Conservation (phyloP, 352 stramenopile genomes). For the Phytopythium vexans region DNA sequence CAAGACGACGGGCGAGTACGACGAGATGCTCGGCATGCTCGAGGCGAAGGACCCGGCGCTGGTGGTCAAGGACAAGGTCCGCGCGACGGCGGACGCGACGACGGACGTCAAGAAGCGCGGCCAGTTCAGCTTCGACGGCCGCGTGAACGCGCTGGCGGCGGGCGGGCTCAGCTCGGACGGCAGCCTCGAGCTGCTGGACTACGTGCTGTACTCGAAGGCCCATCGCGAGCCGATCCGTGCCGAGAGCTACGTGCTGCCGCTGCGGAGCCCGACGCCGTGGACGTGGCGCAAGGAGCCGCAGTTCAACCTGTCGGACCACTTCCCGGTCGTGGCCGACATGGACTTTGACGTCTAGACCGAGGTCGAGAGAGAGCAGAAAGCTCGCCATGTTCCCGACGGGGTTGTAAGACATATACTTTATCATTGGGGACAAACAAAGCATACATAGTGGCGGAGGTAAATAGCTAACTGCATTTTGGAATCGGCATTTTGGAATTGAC, state of each 20-base stretch:
- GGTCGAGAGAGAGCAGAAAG: no score
- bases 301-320: slow-evolving; percentile 79
- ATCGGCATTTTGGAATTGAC: no score
- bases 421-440: no score
- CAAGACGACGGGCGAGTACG: slow-evolving; percentile 68
- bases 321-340: slow-evolving; percentile 66
- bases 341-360: slow-evolving; percentile 47
- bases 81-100: slow-evolving; percentile 14
- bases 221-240: slow-evolving; percentile 55
- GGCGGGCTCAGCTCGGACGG: slow-evolving; percentile 70
- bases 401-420: no score
- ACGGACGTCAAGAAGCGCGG: slow-evolving; percentile 32
- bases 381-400: no score
- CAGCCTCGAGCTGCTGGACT: slow-evolving; percentile 71
- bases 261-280: slow-evolving; percentile 50
- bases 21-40: slow-evolving; percentile 75
- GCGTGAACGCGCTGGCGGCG: slow-evolving; percentile 61
- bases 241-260: slow-evolving; percentile 58
- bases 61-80: slow-evolving; percentile 13
- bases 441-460: no score
- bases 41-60: slow-evolving; percentile 46
- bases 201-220: slow-evolving; percentile 54
- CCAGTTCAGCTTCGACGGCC: slow-evolving; percentile 71
- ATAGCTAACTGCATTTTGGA: no score
- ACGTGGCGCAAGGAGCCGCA: slow-evolving; percentile 56